Evolutionary conservation across 345 rosid genomes (phyloP).

Genomic region (Theobroma cacao): DNA sequence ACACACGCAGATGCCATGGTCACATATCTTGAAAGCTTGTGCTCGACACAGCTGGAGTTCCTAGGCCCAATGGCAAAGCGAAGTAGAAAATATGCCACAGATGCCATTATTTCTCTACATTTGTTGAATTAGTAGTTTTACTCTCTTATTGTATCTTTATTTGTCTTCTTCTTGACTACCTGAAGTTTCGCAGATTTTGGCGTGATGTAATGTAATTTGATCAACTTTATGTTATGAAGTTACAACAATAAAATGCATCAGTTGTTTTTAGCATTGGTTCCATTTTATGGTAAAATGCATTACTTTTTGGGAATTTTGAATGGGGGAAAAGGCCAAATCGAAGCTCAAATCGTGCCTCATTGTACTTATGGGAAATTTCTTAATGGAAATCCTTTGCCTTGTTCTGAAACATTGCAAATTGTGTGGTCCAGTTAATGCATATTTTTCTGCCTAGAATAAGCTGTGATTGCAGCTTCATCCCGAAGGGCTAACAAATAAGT

Average conservation of each 20-base stretch:
- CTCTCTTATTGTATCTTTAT: constrained; percentile 4
- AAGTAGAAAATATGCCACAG: constrained; percentile 12
- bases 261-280: background rate
- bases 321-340: background rate
- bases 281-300: background rate
- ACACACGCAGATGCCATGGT: constrained; percentile 15
- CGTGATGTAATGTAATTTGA: constrained; percentile 12
- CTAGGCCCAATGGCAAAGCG: constrained; percentile 43
- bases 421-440: background rate
- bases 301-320: background rate
- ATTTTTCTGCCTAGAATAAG: background rate
- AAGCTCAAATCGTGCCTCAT: background rate
- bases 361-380: background rate
- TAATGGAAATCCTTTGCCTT: background rate
- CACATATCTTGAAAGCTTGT: constrained; percentile 28
- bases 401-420: background rate
- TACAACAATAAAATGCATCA: background rate
- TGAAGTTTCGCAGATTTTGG: background rate
- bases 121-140: background rate
- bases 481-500: background rate
- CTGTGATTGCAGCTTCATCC: too few relatives aligned
- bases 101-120: constrained; percentile 6
- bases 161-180: background rate
- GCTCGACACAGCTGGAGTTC: constrained; percentile 21
- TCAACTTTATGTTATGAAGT: constrained; percentile 16